Evolutionary conservation across 176 grass and related monocot species (phyloP).

Genomic region (Carex scoparia): DNA sequence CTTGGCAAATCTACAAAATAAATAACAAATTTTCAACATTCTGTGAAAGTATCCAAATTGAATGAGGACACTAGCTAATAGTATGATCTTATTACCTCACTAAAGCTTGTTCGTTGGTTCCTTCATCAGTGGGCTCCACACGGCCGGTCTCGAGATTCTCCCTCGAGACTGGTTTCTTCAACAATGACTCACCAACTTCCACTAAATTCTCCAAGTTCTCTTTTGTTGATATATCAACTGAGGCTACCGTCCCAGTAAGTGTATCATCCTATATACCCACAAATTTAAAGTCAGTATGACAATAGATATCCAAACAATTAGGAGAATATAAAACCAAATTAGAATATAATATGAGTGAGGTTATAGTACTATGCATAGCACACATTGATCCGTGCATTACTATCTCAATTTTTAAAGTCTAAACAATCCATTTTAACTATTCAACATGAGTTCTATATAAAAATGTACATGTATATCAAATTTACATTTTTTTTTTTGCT

Average conservation of each 20-base stretch:
- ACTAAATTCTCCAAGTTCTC: conserved; percentile 71
- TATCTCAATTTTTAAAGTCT: too few relatives aligned
- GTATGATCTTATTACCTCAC: conserved; percentile 46
- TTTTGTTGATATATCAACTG: conserved; percentile 59
- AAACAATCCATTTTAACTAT: too few relatives aligned
- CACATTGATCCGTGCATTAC: too few relatives aligned
- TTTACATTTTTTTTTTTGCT: too few relatives aligned
- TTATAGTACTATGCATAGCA: too few relatives aligned
- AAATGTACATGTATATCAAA: too few relatives aligned
- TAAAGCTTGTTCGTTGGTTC: conserved; percentile 60
- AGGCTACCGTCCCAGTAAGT: conserved; percentile 44
- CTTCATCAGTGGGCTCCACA: conserved; percentile 36
- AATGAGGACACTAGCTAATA: too few relatives aligned
- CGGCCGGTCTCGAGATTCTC: conserved; percentile 64
- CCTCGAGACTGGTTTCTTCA: conserved; percentile 66
- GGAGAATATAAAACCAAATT: background rate
- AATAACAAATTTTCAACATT: conserved; percentile 17
- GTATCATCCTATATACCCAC: conserved; percentile 60
- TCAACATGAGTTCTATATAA: too few relatives aligned
- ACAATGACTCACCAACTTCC: conserved; percentile 34
- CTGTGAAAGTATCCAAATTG: background rate
- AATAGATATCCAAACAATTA: too few relatives aligned
- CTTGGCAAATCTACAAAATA: conserved; percentile 50
- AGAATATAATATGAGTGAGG: background rate
- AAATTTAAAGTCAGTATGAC: conserved; percentile 23